Evolutionary conservation across 2,329 filamentous ascomycete species (phyloP).

Genomic region (Cucurbitaria berberidis): DNA sequence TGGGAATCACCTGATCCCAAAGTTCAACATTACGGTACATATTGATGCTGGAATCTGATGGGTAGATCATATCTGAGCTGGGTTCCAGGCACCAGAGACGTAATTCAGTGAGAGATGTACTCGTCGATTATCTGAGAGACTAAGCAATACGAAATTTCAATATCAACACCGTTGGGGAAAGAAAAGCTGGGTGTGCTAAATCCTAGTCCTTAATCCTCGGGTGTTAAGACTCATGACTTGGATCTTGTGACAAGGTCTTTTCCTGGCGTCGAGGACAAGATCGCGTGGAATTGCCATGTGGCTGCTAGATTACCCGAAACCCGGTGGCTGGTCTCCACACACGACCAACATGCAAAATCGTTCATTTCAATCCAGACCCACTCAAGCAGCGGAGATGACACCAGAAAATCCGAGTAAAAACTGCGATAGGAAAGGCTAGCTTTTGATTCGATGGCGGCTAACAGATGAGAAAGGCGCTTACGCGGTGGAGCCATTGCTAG

Average conservation of each 20-base stretch:
- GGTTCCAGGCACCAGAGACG: no score
- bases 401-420: constrained; percentile 1
- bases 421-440: not conserved
- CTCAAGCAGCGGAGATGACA: not conserved
- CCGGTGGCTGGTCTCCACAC: not conserved
- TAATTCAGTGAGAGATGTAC: no score
- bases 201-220: no score
- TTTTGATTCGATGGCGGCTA: constrained; percentile 3
- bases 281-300: not conserved
- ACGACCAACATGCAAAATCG: not conserved
- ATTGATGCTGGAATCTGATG: no score
- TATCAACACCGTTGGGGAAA: no score
- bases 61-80: no score
- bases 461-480: constrained; percentile 11
- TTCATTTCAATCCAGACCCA: not conserved
- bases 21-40: no score
- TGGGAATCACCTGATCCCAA: no score
- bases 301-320: not conserved
- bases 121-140: no score
- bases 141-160: no score
- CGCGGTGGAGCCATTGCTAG: not conserved
- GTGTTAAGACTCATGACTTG: not conserved
- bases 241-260: not conserved
- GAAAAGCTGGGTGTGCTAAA: no score
- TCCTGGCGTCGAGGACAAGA: not conserved